Evolutionary conservation across 768 basidiomycete species (phyloP), one percentile per base, ranked within the genome.

Genomic region (Astraeus odoratus): DNA sequence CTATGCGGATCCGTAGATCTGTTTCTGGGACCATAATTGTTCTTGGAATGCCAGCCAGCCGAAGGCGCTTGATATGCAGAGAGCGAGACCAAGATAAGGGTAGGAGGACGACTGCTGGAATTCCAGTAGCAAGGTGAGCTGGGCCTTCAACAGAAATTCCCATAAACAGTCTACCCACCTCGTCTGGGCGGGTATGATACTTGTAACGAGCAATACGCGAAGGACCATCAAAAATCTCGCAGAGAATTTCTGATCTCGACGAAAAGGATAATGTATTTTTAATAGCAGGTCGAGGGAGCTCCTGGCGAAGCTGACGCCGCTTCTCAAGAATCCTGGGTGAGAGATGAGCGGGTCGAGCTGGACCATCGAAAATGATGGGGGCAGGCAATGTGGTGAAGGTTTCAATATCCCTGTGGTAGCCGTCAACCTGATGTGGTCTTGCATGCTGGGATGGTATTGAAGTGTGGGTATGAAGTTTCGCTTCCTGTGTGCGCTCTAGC

Each of bases 311-410:
- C 36, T 48, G 31, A 38, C 49, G 52, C n/a, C 37, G 45, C 29
- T 38, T 42, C 42, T 42, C 27, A 24, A 55, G 47, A 36, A 51
- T 16, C 26, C 39, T 42, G 2, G 44, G 46, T 22, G 50, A 56
- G 49, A 51, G 54, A 20, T 55, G 58, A 30, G 56, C 58, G 41
- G 62, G 59, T 43, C 67, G 58, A 9, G 75, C 73, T 5, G 76
- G 76, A 3, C 76, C 76, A 43, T 76, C 76, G 46, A 75, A 75
- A 15, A 70, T 51, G 45, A 71, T 56, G 7, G 74, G 71, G 39
- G 71, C 57, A 31, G 75, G 73, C 24, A 76, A 66, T 16, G 66
- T 67, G 34, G 55, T 43, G 12, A 64, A 57, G 19, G 51, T 40
- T 19, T 40, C 53, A 3, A 55, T 44, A 22, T 39, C 49, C 15